These are phyloP conservation scores for Gossypium stocksii DNA, from an alignment of 345 rosid genomes.

Conservation along the genomic window DNA sequence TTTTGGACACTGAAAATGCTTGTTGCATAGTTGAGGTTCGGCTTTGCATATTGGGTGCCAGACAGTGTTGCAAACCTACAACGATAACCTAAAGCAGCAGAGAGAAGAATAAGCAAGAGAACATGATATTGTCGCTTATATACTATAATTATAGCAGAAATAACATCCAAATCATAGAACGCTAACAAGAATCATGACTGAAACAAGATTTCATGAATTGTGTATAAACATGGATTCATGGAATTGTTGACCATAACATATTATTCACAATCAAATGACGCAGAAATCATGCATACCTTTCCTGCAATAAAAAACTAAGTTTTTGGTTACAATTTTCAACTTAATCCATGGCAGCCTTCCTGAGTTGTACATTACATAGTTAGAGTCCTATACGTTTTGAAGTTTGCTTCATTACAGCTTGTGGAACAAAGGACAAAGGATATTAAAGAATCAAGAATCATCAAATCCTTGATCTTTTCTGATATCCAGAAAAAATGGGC, in stretches of 20 bases:
- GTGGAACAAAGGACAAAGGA: not conserved
- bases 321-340: not conserved
- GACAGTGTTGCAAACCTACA: not conserved
- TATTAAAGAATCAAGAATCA: not conserved
- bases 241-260: not conserved
- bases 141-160: not conserved
- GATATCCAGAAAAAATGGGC: not conserved
- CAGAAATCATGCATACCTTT: not conserved
- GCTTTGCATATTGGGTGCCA: not conserved
- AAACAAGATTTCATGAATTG: not conserved
- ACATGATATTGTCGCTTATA: not conserved
- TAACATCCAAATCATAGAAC: not conserved
- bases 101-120: not conserved
- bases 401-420: not conserved
- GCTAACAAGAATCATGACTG: not conserved
- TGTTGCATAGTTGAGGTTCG: constrained; percentile 20
- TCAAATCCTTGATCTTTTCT: not conserved
- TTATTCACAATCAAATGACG: not conserved
- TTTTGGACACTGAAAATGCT: constrained; percentile 24
- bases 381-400: not conserved
- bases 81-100: not conserved
- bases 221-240: not conserved
- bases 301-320: not conserved
- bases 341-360: not conserved
- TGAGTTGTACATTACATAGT: not conserved